These are phyloP conservation scores for Suhomyces tanzawaensis DNA, from an alignment of 805 yeast species.

Conservation along the genomic window DNA sequence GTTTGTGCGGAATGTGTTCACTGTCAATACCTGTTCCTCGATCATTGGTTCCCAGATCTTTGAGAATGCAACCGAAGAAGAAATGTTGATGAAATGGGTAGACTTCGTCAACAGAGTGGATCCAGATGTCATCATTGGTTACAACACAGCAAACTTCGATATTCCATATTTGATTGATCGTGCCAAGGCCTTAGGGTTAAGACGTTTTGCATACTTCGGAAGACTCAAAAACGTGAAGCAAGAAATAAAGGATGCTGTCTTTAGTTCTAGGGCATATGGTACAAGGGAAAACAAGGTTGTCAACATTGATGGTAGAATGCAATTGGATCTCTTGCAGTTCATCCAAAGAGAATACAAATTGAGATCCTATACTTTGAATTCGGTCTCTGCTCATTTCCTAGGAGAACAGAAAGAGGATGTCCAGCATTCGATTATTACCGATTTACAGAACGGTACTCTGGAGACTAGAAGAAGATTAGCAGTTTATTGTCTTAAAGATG, in stretches of 20 bases:
- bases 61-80: conserved; percentile 70
- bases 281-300: conserved; percentile 89
- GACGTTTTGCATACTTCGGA: conserved; percentile 82
- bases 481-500: conserved; percentile 95
- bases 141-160: conserved; percentile 92
- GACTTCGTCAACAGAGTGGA: conserved; percentile 82
- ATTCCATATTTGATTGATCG: conserved; percentile 89
- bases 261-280: conserved; percentile 95
- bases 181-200: conserved; percentile 67
- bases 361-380: conserved; percentile 90
- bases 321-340: conserved; percentile 87
- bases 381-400: conserved; percentile 90
- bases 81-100: conserved; percentile 83
- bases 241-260: conserved; percentile 75
- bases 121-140: conserved; percentile 96
- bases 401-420: conserved; percentile 98
- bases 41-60: conserved; percentile 91
- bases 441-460: conserved; percentile 84
- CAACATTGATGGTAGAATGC: conserved; percentile 95
- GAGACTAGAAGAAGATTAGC: conserved; percentile 95
- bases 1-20: conserved; percentile 90
- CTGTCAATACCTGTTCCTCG: conserved; percentile 86
- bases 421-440: conserved; percentile 94
- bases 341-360: conserved; percentile 92
- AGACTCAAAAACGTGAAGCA: conserved; percentile 67